phyloP scores from a whole-genome alignment of 345 rosid species.

The Salix arbutifolia region DNA sequence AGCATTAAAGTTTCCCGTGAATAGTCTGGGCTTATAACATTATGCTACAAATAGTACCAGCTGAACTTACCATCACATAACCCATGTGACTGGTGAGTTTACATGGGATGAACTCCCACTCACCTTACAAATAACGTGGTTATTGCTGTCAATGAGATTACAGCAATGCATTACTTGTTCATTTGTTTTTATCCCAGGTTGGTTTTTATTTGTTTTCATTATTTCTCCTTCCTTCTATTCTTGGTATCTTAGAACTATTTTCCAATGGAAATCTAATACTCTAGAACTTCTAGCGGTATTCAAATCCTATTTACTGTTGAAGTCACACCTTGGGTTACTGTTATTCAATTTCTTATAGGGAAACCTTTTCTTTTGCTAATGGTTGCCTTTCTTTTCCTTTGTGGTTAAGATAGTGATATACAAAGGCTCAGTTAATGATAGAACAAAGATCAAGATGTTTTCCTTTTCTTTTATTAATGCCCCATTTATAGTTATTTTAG shows the following conservation, averaged over 20 bases:
- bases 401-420: neutral
- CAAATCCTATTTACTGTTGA: no score
- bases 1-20: neutral
- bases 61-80: neutral
- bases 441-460: neutral
- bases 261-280: no score
- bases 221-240: neutral
- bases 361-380: neutral
- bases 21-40: neutral
- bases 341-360: neutral
- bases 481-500: constrained; percentile 4
- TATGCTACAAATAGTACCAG: neutral
- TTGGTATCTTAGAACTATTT: no score
- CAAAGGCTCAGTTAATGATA: neutral
- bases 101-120: neutral
- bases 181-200: neutral
- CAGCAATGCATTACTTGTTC: neutral
- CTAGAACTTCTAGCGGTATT: no score
- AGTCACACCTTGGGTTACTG: no score
- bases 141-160: neutral
- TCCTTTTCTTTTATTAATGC: neutral
- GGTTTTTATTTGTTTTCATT: neutral
- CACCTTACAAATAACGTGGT: neutral
- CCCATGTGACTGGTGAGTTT: neutral
- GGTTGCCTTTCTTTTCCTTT: neutral